These are phyloP conservation scores for Phyllosticta citriasiana DNA, from an alignment of 2,329 filamentous ascomycete genomes.

Conservation along the genomic window DNA sequence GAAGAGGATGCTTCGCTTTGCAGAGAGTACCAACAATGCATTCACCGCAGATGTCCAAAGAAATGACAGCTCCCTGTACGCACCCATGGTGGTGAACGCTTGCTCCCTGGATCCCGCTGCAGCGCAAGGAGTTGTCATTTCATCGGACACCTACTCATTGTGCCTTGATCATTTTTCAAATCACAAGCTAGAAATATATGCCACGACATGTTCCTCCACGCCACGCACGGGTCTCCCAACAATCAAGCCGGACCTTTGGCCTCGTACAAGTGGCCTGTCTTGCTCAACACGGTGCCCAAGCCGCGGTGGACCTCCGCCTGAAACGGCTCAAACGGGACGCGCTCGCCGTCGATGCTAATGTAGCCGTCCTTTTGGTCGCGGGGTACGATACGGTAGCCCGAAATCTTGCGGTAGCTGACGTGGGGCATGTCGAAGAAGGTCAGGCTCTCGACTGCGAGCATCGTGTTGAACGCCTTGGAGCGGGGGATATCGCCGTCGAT, in stretches of 20 bases:
- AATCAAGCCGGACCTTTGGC: constrained; percentile 21
- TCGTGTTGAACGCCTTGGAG: constrained; percentile 54
- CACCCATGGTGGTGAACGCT: no score
- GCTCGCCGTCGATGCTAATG: constrained; percentile 91
- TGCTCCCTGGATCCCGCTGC: no score
- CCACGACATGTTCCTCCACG: background rate
- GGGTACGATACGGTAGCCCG: constrained; percentile 78
- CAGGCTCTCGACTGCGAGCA: constrained; percentile 62
- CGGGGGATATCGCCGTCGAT: constrained; percentile 67
- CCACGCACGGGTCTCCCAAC: background rate
- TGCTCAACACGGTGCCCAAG: constrained; percentile 76
- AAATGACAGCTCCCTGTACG: no score
- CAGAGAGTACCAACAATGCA: background rate
- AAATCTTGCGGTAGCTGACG: constrained; percentile 73
- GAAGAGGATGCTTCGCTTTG: no score
- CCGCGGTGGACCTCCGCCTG: constrained; percentile 82
- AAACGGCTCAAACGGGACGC: constrained; percentile 75
- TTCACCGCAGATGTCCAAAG: background rate
- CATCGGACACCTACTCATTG: no score
- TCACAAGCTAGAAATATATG: background rate
- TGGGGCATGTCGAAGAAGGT: constrained; percentile 70
- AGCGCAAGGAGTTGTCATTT: no score
- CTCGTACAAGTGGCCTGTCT: constrained; percentile 62
- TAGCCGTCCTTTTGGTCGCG: constrained; percentile 61
- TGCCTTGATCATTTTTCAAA: background rate